These are phyloP conservation scores for Epichloe typhina DNA, from an alignment of 2,329 filamentous ascomycete species.

Conservation along the genomic window DNA sequence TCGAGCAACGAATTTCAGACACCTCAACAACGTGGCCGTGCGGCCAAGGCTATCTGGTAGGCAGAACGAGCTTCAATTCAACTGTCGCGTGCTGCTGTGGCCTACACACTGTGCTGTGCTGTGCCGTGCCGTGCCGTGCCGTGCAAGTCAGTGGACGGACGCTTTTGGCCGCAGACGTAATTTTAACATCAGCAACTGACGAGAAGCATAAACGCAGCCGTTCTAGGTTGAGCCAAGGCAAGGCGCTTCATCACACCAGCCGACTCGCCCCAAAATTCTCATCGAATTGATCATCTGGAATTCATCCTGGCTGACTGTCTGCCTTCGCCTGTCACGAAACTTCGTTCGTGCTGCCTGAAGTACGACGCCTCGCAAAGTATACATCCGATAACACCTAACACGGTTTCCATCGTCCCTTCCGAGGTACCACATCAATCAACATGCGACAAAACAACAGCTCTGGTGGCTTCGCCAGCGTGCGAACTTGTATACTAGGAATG, in stretches of 20 bases:
- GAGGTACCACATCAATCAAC: not conserved
- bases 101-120: not conserved
- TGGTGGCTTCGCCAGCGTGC: conserved; percentile 26
- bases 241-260: not conserved
- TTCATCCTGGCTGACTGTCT: not conserved
- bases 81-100: not conserved
- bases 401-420: not conserved
- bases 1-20: not conserved
- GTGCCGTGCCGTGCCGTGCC: too few species aligned
- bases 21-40: conserved; percentile 1
- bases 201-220: not conserved
- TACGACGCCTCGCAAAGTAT: not conserved
- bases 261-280: not conserved
- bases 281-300: not conserved
- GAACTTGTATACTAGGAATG: conserved; percentile 37
- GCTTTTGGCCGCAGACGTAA: not conserved
- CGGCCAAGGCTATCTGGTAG: conserved; percentile 2
- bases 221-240: not conserved
- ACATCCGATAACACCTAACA: not conserved
- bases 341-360: not conserved
- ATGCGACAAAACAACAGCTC: conserved; percentile 16
- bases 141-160: not conserved
- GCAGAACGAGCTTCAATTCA: not conserved
- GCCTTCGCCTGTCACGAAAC: not conserved
- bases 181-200: not conserved